Conservation (phyloP, 139 green algal species). For the Nannochloris sp. region DNA sequence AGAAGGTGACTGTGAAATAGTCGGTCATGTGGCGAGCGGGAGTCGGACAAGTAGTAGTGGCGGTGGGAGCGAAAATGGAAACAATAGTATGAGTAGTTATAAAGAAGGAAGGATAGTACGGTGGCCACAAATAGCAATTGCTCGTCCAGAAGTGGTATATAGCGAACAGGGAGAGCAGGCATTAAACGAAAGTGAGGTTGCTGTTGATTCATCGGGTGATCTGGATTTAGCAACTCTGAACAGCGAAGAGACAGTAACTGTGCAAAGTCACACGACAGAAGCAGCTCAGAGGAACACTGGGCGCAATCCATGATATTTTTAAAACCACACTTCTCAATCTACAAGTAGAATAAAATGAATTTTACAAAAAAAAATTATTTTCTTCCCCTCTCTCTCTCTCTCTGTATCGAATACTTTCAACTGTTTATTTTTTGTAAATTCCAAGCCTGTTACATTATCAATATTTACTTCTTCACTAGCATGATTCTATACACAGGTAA, state of each 20-base stretch:
- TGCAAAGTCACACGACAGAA: background rate
- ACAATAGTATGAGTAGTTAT: background rate
- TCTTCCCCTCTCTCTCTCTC: background rate
- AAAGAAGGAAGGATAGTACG: background rate
- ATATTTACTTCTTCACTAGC: slow-evolving; percentile 8
- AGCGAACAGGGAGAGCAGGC: background rate
- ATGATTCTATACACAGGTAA: slow-evolving; percentile 25
- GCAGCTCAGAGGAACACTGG: background rate
- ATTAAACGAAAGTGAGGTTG: too few relatives aligned
- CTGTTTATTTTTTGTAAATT: background rate
- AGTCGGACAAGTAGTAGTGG: background rate
- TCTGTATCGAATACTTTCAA: background rate
- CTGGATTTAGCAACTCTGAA: too few relatives aligned
- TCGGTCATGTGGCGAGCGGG: too few relatives aligned
- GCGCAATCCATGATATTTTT: background rate
- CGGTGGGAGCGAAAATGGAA: background rate
- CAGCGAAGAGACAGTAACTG: background rate
- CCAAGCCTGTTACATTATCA: background rate
- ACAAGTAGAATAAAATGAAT: too few relatives aligned
- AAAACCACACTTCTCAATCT: too few relatives aligned
- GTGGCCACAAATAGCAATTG: background rate
- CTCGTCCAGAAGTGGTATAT: background rate
- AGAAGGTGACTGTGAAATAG: too few relatives aligned
- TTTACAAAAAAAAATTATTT: too few relatives aligned
- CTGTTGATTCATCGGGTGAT: too few relatives aligned